Evolutionary conservation across 805 yeast genomes (phyloP).

Genomic region (Suhomyces sp.): DNA sequence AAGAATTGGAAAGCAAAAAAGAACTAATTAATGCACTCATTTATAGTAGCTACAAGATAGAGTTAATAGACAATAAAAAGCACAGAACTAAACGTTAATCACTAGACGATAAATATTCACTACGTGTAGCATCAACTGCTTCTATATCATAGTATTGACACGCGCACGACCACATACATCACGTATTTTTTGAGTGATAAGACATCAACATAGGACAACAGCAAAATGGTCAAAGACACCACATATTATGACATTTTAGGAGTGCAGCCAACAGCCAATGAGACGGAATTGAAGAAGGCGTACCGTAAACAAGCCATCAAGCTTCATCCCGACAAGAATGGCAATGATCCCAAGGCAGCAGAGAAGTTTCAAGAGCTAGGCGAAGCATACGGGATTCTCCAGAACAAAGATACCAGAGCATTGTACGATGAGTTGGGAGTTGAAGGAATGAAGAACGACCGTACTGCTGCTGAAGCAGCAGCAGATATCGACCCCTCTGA

Average conservation of each 20-base stretch:
- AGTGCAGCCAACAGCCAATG: constrained; percentile 66
- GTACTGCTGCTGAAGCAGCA: constrained; percentile 66
- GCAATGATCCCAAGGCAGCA: constrained; percentile 89
- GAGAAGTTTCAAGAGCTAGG: constrained; percentile 72
- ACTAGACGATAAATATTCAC: background rate
- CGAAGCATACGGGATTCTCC: constrained; percentile 74
- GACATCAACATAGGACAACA: background rate
- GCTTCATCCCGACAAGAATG: constrained; percentile 95
- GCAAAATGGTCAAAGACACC: constrained; percentile 78
- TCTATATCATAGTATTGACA: background rate
- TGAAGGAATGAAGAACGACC: constrained; percentile 54
- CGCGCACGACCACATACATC: background rate
- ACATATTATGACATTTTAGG: constrained; percentile 80
- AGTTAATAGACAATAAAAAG: background rate
- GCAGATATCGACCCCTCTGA: constrained; percentile 76
- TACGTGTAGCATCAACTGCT: background rate
- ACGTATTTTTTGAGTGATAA: background rate
- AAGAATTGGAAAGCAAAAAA: background rate
- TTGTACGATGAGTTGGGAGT: constrained; percentile 80
- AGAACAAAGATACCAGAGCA: constrained; percentile 64
- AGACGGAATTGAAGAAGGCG: constrained; percentile 85
- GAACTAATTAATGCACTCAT: too few relatives aligned
- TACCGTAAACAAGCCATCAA: constrained; percentile 86
- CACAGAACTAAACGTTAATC: background rate
- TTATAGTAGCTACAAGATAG: background rate